Conservation (phyloP, 2,329 filamentous ascomycete species). For the Zasmidium cellare region DNA sequence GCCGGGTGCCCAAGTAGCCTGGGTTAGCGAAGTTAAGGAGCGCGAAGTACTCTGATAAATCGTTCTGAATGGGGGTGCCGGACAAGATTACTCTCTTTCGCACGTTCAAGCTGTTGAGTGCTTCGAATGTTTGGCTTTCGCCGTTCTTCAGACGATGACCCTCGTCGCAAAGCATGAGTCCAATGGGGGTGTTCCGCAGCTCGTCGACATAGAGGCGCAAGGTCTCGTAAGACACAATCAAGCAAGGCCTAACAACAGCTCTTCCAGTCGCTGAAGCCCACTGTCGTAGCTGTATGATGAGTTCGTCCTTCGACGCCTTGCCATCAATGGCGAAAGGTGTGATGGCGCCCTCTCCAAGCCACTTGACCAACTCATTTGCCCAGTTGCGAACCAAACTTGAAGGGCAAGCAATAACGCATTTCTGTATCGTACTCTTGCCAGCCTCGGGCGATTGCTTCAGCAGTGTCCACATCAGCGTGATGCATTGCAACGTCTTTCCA, state of each 20-base stretch:
- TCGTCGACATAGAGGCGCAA: conserved; percentile 87
- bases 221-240: conserved; percentile 98
- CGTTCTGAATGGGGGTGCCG: conserved; percentile 96
- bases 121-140: conserved; percentile 91
- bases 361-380: conserved; percentile 96
- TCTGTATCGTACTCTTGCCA: conserved; percentile 91
- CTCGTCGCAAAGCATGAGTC: conserved; percentile 91
- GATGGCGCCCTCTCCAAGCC: conserved; percentile 89
- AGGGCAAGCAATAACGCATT: conserved; percentile 94
- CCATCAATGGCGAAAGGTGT: conserved; percentile 95
- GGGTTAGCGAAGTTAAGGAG: conserved; percentile 97
- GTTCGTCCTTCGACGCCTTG: conserved; percentile 90
- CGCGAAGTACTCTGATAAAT: conserved; percentile 96
- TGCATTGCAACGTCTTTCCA: conserved; percentile 96
- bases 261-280: conserved; percentile 94
- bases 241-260: conserved; percentile 82
- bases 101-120: conserved; percentile 87
- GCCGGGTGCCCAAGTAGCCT: conserved; percentile 80
- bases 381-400: conserved; percentile 96
- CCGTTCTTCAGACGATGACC: conserved; percentile 96
- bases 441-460: conserved; percentile 94
- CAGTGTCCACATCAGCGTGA: conserved; percentile 93
- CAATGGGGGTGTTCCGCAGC: conserved; percentile 85
- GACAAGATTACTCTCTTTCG: conserved; percentile 90
- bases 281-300: conserved; percentile 85